Evolutionary conservation across 768 basidiomycete genomes (phyloP).

Genomic region (Sistotremastrum niveocremeum): DNA sequence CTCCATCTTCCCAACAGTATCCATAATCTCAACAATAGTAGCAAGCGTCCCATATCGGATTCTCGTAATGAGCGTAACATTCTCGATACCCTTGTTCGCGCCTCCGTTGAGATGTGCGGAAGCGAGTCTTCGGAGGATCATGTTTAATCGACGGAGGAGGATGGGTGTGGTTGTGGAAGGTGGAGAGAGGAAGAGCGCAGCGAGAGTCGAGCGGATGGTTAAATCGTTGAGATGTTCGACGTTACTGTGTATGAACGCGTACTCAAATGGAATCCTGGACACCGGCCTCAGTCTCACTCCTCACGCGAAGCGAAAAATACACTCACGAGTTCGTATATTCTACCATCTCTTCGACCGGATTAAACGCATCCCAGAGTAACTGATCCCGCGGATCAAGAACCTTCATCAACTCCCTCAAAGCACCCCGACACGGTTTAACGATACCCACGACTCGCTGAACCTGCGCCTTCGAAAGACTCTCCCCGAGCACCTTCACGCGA

Average conservation of each 20-base stretch:
- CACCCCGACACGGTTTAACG: conserved; percentile 26
- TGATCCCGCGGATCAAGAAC: conserved; percentile 28
- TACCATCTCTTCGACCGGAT: conserved; percentile 14
- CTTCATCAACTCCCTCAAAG: conserved; percentile 29
- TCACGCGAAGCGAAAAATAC: not conserved
- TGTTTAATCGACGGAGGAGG: too few species aligned
- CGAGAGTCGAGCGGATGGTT: conserved; percentile 12
- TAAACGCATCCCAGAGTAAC: conserved; percentile 28
- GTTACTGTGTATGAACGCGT: conserved; percentile 27
- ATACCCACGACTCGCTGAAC: conserved; percentile 27
- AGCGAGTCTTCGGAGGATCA: too few species aligned
- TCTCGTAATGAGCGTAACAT: too few species aligned
- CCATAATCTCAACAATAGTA: too few species aligned
- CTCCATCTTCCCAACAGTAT: too few species aligned
- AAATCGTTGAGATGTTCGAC: conserved; percentile 11
- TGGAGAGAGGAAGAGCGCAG: not conserved
- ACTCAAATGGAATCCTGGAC: conserved; percentile 26
- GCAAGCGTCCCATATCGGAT: too few species aligned
- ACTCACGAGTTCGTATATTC: conserved; percentile 19
- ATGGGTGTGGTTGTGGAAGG: not conserved
- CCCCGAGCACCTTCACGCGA: conserved; percentile 38
- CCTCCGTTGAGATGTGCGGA: too few species aligned
- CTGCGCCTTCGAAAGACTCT: conserved; percentile 21
- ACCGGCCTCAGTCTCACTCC: not conserved
- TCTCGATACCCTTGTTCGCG: too few species aligned